phyloP scores from a whole-genome alignment of 192 early-diverging fungal genomes.

The Coemansia umbellata region DNA sequence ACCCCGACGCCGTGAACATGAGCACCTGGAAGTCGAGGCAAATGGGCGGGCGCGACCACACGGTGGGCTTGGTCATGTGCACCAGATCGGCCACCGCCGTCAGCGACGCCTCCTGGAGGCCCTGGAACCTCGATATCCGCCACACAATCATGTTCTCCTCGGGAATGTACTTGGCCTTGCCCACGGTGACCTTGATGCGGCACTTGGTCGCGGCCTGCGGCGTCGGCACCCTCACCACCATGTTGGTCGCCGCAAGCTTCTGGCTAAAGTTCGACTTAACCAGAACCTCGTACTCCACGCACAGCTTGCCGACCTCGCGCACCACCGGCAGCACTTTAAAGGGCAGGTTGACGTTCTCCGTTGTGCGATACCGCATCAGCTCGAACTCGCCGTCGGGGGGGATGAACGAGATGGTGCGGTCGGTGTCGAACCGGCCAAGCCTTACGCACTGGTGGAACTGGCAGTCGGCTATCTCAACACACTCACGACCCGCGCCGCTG shows the following conservation, averaged over 20 bases:
- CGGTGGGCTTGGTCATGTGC: slow-evolving; percentile 75
- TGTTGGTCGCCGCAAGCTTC: slow-evolving; percentile 87
- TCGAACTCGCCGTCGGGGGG: slow-evolving; percentile 98
- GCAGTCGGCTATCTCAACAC: slow-evolving; percentile 93
- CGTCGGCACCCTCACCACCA: slow-evolving; percentile 83
- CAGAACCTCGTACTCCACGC: slow-evolving; percentile 87
- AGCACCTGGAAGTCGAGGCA: slow-evolving; percentile 81
- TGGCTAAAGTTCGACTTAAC: slow-evolving; percentile 85
- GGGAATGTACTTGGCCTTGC: slow-evolving; percentile 95
- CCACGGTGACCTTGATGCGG: slow-evolving; percentile 70
- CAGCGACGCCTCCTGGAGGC: slow-evolving; percentile 79
- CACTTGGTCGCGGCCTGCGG: slow-evolving; percentile 85
- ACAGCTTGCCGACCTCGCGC: slow-evolving; percentile 72
- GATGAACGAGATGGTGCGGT: slow-evolving; percentile 94
- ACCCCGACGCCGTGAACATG: slow-evolving; percentile 96
- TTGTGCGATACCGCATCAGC: slow-evolving; percentile 93
- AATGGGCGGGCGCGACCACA: slow-evolving; percentile 95
- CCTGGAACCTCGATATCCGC: slow-evolving; percentile 91
- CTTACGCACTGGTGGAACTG: slow-evolving; percentile 99
- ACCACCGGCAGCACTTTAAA: slow-evolving; percentile 94
- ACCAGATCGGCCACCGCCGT: slow-evolving; percentile 80
- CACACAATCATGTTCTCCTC: slow-evolving; percentile 92
- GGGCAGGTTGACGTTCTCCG: slow-evolving; percentile 93
- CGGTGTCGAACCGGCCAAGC: slow-evolving; percentile 85
- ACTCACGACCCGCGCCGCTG: slow-evolving; percentile 33